Conservation (phyloP, 169 alveolate genomes). For the Fabrea salina region DNA sequence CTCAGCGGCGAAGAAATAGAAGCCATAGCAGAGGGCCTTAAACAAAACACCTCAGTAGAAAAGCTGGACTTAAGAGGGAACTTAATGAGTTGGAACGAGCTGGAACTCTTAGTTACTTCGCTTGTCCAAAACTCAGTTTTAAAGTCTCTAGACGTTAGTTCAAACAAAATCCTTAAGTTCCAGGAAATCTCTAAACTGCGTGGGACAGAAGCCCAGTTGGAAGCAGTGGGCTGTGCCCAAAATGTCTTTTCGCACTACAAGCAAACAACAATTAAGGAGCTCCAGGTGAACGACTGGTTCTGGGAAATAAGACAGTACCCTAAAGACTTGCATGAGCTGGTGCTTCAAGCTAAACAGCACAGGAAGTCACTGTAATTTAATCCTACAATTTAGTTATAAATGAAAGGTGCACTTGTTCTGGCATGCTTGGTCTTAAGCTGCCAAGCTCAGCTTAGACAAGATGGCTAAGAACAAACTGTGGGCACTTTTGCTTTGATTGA, state of each 20-base stretch:
- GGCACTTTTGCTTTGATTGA: no score
- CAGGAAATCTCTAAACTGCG: neutral
- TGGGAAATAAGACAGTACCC: neutral
- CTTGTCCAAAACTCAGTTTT: neutral
- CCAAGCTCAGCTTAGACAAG: no score
- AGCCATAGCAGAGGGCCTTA: neutral
- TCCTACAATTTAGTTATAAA: no score
- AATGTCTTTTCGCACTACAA: neutral
- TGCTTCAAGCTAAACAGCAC: no score
- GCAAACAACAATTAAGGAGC: neutral
- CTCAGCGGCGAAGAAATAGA: neutral
- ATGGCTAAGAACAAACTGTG: no score
- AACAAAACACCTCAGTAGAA: neutral
- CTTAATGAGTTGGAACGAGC: slow-evolving; percentile 10
- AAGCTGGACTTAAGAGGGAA: neutral
- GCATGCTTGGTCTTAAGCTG: no score
- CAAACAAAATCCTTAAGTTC: neutral
- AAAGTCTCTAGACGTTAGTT: neutral
- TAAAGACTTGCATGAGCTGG: no score
- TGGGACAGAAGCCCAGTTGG: neutral
- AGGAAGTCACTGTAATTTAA: no score
- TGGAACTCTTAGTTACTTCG: neutral
- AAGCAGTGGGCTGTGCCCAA: neutral
- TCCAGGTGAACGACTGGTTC: neutral
- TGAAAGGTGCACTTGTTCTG: no score